These are phyloP conservation scores for Diutina ranongensis DNA, from an alignment of 1,139 yeast species.

Conservation along the genomic window DNA sequence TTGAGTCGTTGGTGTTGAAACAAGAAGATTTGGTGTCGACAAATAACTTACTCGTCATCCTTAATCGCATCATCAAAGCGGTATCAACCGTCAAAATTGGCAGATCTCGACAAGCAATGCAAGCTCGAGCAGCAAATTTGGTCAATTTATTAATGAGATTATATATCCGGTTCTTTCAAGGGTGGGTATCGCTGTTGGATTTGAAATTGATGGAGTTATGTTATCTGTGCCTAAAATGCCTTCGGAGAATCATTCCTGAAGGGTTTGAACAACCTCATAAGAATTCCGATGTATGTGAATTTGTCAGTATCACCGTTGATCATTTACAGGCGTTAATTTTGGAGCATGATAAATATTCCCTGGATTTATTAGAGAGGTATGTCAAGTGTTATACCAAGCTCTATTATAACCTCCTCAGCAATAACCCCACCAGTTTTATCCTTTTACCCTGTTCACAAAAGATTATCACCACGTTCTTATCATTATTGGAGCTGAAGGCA, in stretches of 20 bases:
- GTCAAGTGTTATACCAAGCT: constrained; percentile 69
- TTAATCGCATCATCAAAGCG: constrained; percentile 69
- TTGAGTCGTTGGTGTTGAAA: constrained; percentile 35
- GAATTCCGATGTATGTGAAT: constrained; percentile 45
- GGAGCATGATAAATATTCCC: constrained; percentile 39
- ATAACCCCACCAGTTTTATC: constrained; percentile 62
- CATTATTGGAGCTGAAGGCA: constrained; percentile 54
- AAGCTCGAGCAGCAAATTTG: constrained; percentile 52
- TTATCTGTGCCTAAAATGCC: constrained; percentile 61
- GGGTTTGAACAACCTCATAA: constrained; percentile 64
- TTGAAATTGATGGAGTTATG: constrained; percentile 54
- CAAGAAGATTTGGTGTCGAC: constrained; percentile 25
- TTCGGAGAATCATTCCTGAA: constrained; percentile 65
- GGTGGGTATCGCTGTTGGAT: constrained; percentile 43
- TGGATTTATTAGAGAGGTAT: constrained; percentile 57
- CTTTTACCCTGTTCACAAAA: constrained; percentile 54
- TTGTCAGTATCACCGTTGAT: constrained; percentile 42
- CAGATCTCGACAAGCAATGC: constrained; percentile 68
- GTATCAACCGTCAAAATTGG: constrained; percentile 75
- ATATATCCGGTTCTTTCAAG: constrained; percentile 47
- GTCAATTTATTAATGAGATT: constrained; percentile 47
- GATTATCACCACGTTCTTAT: constrained; percentile 46
- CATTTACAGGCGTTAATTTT: constrained; percentile 50
- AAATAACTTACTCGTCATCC: constrained; percentile 17
- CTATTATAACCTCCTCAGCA: constrained; percentile 42